These are phyloP conservation scores for Scutellaria galericulata DNA, from an alignment of 257 asterid genomes.

Conservation along the genomic window DNA sequence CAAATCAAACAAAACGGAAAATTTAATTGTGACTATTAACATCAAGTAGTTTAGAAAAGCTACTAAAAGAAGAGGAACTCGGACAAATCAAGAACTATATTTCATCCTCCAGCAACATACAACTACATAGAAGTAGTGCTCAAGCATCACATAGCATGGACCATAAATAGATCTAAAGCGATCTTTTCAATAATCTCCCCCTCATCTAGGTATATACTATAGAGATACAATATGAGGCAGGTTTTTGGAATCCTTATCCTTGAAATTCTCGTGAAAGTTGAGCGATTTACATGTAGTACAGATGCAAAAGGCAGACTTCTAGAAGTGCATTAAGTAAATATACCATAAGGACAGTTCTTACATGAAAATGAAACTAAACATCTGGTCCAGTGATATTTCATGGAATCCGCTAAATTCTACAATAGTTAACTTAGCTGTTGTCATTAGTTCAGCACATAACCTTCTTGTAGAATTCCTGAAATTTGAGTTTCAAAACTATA, in stretches of 20 bases:
- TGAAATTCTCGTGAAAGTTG: slow-evolving; percentile 15
- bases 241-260: neutral
- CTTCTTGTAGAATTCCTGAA: neutral
- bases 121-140: neutral
- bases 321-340: neutral
- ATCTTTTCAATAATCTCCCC: slow-evolving; percentile 1
- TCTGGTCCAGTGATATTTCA: neutral
- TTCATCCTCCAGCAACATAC: slow-evolving; percentile 28
- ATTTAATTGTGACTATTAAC: neutral
- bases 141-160: slow-evolving; percentile 16
- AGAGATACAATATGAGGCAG: slow-evolving; percentile 22
- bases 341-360: slow-evolving; percentile 6
- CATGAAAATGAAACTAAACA: neutral
- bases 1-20: neutral
- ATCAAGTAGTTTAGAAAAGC: neutral
- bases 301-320: slow-evolving; percentile 9
- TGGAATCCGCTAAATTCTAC: neutral
- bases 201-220: neutral
- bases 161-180: slow-evolving; percentile 14
- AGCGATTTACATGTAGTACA: slow-evolving; percentile 19
- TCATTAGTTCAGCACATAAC: slow-evolving; percentile 13
- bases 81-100: slow-evolving; percentile 8
- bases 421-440: slow-evolving; percentile 3
- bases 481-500: neutral
- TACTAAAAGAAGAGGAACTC: neutral